phyloP scores from a whole-genome alignment of 164 flowering plant genomes.

The Cinnamomum micranthum region DNA sequence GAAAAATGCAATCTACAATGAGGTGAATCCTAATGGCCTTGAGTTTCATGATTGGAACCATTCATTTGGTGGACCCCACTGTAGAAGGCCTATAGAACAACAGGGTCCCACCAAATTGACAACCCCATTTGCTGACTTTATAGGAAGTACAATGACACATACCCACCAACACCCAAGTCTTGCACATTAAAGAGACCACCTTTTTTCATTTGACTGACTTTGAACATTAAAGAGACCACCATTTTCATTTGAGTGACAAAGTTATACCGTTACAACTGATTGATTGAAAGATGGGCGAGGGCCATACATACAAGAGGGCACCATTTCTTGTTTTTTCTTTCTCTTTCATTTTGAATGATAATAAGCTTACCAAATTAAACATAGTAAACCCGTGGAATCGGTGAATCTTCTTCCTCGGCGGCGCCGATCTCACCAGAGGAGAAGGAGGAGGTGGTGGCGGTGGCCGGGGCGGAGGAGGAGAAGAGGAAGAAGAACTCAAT shows the following conservation, averaged over 20 bases:
- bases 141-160: no score
- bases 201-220: no score
- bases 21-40: no score
- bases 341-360: not conserved
- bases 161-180: no score
- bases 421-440: slow-evolving; percentile 3
- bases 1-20: no score
- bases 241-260: no score
- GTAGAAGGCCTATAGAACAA: not conserved
- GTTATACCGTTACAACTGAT: no score
- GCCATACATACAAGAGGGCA: no score
- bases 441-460: not conserved
- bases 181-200: no score
- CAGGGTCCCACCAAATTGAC: not conserved
- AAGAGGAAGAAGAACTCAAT: slow-evolving; percentile 14
- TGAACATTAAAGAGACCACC: no score
- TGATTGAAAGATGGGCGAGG: no score
- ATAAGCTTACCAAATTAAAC: slow-evolving; percentile 27
- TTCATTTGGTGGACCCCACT: not conserved
- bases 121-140: no score
- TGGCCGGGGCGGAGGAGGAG: not conserved
- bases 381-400: slow-evolving; percentile 17
- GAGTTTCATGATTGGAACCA: not conserved
- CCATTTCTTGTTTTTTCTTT: not conserved
- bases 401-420: slow-evolving; percentile 11